Evolutionary conservation across 306 rosid genomes (phyloP), one percentile per base, ranked within the genome.

Genomic region (Notholithocarpus densiflorus): DNA sequence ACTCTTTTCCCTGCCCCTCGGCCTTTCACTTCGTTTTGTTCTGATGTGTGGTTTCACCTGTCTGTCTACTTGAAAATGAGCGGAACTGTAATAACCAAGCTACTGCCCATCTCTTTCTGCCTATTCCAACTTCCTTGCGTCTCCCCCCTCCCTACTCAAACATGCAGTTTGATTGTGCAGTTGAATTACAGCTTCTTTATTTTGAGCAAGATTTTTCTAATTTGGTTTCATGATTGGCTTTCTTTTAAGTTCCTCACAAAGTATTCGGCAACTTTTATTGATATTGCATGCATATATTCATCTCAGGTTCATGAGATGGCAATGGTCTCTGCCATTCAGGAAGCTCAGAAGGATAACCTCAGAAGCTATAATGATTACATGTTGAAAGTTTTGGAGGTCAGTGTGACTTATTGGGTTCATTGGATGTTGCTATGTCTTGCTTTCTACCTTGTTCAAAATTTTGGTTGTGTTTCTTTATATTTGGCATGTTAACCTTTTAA

Each of bases 231-330:
- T 29, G 40, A 20, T 54, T 48, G 14, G 32, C 56, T 29, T 34
- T 40, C 21, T 55, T 74, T 71, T 83, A 23, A 74, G 62, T 31
- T 40, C 4, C 15, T 11, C 27, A 59, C 24, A 53, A 53, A 70
- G 71, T 43, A 56, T 14, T 19, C 2, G 53, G 74, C 43, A 26
- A 52, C 21, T 64, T 7, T 43, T 74, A 73, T 84, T 66, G 65
- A 45, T 81, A 48, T 74, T 72, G 23, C 55, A 76, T 23, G 12
- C 23, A 5, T 71, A n/a, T 32, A 66, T 70, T 70, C 32, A 26
- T 81, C 65, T 21, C 81, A 95, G 99, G 99, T 93, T 85, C 99
- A 91, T 85, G 98, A 95, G 83, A 93, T 93, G 98, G 92, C 99
- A 73, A 93, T 93, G 97, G 91, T 95, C 77, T 95, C 98, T 18